Conservation (phyloP, 2,329 filamentous ascomycete genomes). For the Fusarium anthophilum region DNA sequence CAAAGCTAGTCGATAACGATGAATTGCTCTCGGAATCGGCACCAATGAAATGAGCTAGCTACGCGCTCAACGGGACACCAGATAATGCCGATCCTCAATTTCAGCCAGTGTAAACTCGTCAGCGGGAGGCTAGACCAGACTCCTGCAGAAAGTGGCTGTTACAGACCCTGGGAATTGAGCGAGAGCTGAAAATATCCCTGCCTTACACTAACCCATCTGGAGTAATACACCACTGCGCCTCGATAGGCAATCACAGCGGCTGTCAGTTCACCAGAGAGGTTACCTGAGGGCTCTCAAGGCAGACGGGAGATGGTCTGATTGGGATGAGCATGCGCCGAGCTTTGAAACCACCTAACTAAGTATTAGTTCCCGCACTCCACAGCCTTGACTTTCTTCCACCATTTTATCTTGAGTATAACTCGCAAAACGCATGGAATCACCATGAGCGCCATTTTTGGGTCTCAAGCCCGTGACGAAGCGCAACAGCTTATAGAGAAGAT, state of each 20-base stretch:
- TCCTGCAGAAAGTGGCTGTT: background rate
- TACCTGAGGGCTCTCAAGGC: too few species aligned
- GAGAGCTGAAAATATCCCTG: background rate
- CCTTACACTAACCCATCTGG: background rate
- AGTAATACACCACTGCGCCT: background rate
- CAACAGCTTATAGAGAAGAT: background rate
- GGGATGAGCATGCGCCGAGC: background rate
- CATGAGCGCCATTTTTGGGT: background rate
- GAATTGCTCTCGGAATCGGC: too few species aligned
- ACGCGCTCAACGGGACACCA: background rate
- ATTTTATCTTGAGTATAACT: background rate
- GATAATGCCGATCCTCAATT: background rate
- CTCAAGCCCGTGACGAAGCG: background rate
- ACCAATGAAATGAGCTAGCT: background rate
- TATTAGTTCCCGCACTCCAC: background rate
- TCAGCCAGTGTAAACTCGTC: background rate
- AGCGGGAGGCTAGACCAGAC: accelerated
- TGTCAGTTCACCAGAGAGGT: background rate
- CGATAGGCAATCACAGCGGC: background rate
- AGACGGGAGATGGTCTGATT: background rate
- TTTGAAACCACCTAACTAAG: background rate
- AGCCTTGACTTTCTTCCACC: background rate
- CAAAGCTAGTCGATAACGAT: background rate
- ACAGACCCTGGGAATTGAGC: background rate
- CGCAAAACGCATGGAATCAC: background rate